These are phyloP conservation scores for Grigorovia yakushimaensis DNA, from an alignment of 805 yeast genomes.

Conservation along the genomic window DNA sequence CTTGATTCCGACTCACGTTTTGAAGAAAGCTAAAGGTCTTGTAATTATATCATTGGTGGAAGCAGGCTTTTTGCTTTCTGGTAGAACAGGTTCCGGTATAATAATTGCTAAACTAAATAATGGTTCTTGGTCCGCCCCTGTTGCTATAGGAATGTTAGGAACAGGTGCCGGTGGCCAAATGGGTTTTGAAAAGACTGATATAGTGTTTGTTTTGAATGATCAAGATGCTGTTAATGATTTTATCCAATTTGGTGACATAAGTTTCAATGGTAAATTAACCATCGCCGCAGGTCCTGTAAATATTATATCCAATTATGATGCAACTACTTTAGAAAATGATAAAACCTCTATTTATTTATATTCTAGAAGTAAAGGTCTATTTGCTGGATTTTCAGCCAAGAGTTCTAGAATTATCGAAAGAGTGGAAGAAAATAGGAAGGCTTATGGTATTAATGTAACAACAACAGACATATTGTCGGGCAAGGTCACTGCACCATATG, in stretches of 20 bases:
- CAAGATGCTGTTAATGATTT: constrained; percentile 86
- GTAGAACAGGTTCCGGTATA: constrained; percentile 95
- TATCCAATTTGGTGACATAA: constrained; percentile 87
- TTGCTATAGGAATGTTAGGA: constrained; percentile 94
- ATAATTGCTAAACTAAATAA: constrained; percentile 89
- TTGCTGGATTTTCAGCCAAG: constrained; percentile 95
- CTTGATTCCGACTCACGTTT: constrained; percentile 80
- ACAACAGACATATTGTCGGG: constrained; percentile 79
- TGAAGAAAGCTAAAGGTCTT: constrained; percentile 85
- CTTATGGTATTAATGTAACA: constrained; percentile 80
- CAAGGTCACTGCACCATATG: constrained; percentile 81
- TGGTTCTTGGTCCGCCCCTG: constrained; percentile 96
- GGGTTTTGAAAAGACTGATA: constrained; percentile 95
- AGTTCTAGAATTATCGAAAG: constrained; percentile 96
- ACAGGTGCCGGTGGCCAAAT: constrained; percentile 98
- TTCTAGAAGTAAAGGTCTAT: constrained; percentile 92
- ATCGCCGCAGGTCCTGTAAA: constrained; percentile 98
- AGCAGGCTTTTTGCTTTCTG: constrained; percentile 94
- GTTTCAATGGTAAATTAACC: constrained; percentile 90
- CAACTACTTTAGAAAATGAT: constrained; percentile 76
- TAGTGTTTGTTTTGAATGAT: constrained; percentile 85
- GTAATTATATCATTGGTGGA: constrained; percentile 90
- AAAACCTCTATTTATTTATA: constrained; percentile 90
- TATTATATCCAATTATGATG: constrained; percentile 95
- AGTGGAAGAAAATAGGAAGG: constrained; percentile 92